A percentile compares a stretch with the other conserved stretches of the same genome.
Evolutionary conservation across 768 basidiomycete genomes (phyloP).

Genomic region (Boletus vermiculosoides): DNA sequence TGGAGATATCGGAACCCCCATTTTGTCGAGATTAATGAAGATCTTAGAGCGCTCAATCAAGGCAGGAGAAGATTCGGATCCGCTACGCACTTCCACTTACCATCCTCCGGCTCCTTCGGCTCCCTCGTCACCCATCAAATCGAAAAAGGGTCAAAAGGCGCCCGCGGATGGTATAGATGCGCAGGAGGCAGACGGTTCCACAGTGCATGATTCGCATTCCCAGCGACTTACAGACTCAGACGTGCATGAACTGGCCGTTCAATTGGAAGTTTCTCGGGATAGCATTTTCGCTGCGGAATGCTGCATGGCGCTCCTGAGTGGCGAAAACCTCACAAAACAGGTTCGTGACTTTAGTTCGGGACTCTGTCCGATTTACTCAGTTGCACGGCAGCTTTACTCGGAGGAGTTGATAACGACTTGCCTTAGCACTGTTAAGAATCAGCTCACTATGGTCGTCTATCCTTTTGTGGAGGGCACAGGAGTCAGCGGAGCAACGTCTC

Average conservation of each 20-base stretch:
- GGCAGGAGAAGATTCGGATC: constrained; percentile 71
- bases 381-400: constrained; percentile 69
- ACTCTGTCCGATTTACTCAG: constrained; percentile 1
- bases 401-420: constrained; percentile 88
- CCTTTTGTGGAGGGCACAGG: constrained; percentile 79
- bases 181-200: not conserved
- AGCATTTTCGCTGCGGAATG: constrained; percentile 84
- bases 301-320: constrained; percentile 71
- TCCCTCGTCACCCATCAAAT: constrained; percentile 39
- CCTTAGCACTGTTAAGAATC: constrained; percentile 73
- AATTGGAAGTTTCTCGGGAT: constrained; percentile 63
- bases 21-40: constrained; percentile 67
- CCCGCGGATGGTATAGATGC: constrained; percentile 1
- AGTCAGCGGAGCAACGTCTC: constrained; percentile 38
- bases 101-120: constrained; percentile 19
- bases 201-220: constrained; percentile 8
- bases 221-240: constrained; percentile 44
- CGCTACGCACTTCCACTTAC: constrained; percentile 47
- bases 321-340: constrained; percentile 83
- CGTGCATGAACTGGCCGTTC: constrained; percentile 48
- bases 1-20: constrained; percentile 62
- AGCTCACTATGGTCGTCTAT: constrained; percentile 75
- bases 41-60: constrained; percentile 77
- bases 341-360: constrained; percentile 39
- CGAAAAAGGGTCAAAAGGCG: constrained; percentile 49